Evolutionary conservation across 2,329 filamentous ascomycete genomes (phyloP).

Genomic region (Aspergillus piperis): DNA sequence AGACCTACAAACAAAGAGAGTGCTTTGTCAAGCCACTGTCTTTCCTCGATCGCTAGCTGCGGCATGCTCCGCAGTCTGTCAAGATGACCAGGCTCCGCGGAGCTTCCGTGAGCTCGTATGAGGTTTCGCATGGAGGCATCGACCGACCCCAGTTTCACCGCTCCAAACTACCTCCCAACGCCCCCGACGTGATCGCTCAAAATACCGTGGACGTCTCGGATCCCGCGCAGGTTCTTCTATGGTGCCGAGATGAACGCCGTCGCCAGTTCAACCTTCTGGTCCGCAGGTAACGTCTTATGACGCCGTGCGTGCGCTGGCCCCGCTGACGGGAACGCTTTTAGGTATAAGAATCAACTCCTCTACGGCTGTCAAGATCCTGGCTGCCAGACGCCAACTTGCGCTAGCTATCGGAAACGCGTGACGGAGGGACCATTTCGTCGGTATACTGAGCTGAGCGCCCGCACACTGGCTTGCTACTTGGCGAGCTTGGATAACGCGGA

Average conservation of each 20-base stretch:
- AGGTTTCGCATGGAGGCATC: slow-evolving; percentile 29
- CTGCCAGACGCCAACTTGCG: slow-evolving; percentile 77
- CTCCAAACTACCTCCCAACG: slow-evolving; percentile 44
- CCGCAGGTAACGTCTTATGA: slow-evolving; percentile 57
- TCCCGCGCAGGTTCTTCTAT: slow-evolving; percentile 38
- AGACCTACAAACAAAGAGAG: neutral
- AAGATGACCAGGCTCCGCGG: slow-evolving; percentile 48
- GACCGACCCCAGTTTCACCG: slow-evolving; percentile 34
- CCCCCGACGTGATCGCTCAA: slow-evolving; percentile 41
- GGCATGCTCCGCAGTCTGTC: slow-evolving; percentile 30
- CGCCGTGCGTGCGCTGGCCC: slow-evolving; percentile 1
- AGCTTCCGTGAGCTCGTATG: slow-evolving; percentile 38
- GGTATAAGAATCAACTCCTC: slow-evolving; percentile 79
- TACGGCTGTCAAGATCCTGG: slow-evolving; percentile 70
- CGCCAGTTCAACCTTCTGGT: slow-evolving; percentile 61
- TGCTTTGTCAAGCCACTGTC: neutral
- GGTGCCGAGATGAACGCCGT: slow-evolving; percentile 43
- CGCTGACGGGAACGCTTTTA: slow-evolving; percentile 36
- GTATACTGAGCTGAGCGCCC: slow-evolving; percentile 79
- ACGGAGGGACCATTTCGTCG: slow-evolving; percentile 70
- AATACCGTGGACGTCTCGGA: slow-evolving; percentile 45
- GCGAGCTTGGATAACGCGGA: slow-evolving; percentile 79
- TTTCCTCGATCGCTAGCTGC: slow-evolving; percentile 1
- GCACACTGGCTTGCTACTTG: slow-evolving; percentile 76
- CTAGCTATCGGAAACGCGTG: slow-evolving; percentile 71